A percentile compares a stretch with the other conserved stretches of the same genome.
Evolutionary conservation across 495 filamentous ascomycete genomes (phyloP).

Genomic region (Sphaerosporella brunnea): DNA sequence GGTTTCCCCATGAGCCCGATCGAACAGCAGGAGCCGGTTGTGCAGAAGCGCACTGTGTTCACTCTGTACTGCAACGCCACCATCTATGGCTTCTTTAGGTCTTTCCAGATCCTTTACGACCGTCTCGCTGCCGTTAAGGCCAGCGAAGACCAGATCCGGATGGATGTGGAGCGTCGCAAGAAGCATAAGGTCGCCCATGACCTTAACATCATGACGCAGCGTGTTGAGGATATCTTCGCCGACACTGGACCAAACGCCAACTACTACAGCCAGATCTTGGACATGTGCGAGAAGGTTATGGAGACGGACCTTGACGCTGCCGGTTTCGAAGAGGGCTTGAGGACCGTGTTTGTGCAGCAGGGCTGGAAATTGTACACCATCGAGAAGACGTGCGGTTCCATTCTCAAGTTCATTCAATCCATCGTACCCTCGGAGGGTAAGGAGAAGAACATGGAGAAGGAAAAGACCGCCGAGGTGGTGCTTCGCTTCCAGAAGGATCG

Average conservation of each 20-base stretch:
- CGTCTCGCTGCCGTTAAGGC: slow-evolving; percentile 68
- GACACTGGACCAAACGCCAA: slow-evolving; percentile 44
- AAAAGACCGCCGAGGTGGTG: slow-evolving; percentile 67
- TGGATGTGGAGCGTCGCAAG: slow-evolving; percentile 51
- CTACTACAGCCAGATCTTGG: slow-evolving; percentile 50
- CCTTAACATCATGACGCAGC: slow-evolving; percentile 55
- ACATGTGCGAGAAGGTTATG: slow-evolving; percentile 50
- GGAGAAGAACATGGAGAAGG: slow-evolving; percentile 72
- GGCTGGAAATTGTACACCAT: slow-evolving; percentile 86
- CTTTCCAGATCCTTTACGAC: slow-evolving; percentile 74
- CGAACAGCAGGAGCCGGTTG: neutral
- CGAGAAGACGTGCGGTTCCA: slow-evolving; percentile 59
- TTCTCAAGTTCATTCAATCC: slow-evolving; percentile 53
- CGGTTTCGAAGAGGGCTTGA: slow-evolving; percentile 72
- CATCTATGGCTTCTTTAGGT: slow-evolving; percentile 81
- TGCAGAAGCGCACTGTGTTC: slow-evolving; percentile 45
- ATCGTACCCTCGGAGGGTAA: slow-evolving; percentile 68
- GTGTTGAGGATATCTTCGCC: slow-evolving; percentile 66
- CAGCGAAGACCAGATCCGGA: slow-evolving; percentile 49
- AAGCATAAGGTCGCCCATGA: slow-evolving; percentile 61
- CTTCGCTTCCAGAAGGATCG: slow-evolving; percentile 41
- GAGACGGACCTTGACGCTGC: slow-evolving; percentile 58
- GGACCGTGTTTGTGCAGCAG: slow-evolving; percentile 69
- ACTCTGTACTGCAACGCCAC: slow-evolving; percentile 78
- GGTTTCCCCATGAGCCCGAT: slow-evolving; percentile 47